Evolutionary conservation across 1,284 basidiomycete species (phyloP).

Genomic region (Malassezia globosa): DNA sequence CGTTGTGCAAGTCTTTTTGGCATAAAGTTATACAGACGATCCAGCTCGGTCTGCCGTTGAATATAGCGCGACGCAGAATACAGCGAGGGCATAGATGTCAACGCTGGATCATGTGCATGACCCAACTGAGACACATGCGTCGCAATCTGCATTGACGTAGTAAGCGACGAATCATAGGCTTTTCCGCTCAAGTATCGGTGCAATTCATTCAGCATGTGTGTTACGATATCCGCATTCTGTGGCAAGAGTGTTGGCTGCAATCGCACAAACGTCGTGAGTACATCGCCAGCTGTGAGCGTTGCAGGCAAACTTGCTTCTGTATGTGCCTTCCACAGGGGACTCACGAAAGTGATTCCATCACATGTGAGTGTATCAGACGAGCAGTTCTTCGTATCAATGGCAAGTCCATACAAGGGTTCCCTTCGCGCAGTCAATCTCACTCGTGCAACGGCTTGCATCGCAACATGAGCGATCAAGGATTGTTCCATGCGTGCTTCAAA

Average conservation of each 20-base stretch:
- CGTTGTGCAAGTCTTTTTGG: too few relatives aligned
- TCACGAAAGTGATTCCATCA: background rate
- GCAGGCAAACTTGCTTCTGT: background rate
- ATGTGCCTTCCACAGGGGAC: slow-evolving; percentile 1
- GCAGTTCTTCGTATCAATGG: background rate
- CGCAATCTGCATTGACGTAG: background rate
- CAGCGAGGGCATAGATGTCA: background rate
- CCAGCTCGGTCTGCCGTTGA: background rate
- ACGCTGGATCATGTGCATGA: background rate
- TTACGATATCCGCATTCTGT: too few relatives aligned
- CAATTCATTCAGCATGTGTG: background rate
- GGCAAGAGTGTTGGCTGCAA: background rate
- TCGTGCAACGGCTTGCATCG: background rate
- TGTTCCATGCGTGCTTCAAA: background rate
- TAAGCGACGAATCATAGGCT: background rate
- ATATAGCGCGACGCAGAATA: background rate
- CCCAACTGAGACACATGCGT: background rate
- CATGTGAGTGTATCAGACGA: background rate
- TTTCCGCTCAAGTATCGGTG: background rate
- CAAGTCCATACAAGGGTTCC: slow-evolving; percentile 1
- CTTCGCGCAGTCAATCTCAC: background rate
- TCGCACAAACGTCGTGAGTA: background rate
- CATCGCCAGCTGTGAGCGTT: background rate
- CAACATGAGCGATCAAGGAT: background rate
- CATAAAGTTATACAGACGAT: too few relatives aligned